These are phyloP conservation scores for Aethionema arabicum DNA, from an alignment of 345 rosid genomes.

Conservation along the genomic window DNA sequence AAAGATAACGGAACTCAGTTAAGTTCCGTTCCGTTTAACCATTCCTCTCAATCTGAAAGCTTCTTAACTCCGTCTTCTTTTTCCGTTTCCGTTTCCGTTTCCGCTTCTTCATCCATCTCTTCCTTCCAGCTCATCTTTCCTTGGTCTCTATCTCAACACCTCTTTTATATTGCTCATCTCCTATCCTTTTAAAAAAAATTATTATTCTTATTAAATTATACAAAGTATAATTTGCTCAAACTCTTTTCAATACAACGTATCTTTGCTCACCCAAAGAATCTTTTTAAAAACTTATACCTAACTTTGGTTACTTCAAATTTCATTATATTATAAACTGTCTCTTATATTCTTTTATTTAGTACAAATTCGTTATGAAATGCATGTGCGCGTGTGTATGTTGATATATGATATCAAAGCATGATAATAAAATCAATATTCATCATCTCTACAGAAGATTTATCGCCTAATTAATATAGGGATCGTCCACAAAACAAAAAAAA, in stretches of 20 bases:
- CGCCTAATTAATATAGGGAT: too few species aligned
- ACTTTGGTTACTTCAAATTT: constrained; percentile 6
- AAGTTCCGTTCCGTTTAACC: constrained; percentile 18
- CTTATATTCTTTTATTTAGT: constrained; percentile 8
- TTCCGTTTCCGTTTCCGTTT: constrained; percentile 31
- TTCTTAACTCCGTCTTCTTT: constrained; percentile 28
- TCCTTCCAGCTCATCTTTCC: constrained; percentile 8
- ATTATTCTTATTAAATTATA: not conserved
- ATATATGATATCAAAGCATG: too few species aligned
- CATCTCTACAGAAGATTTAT: too few species aligned
- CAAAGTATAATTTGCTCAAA: not conserved
- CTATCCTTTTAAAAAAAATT: not conserved
- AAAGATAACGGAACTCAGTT: constrained; percentile 32
- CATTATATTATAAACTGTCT: constrained; percentile 7
- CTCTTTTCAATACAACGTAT: not conserved
- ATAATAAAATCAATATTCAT: too few species aligned
- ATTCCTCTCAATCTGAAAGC: not conserved
- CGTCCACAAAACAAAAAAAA: too few species aligned
- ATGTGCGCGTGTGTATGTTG: too few species aligned
- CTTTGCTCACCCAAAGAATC: not conserved
- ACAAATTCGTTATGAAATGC: too few species aligned
- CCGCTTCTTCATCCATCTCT: constrained; percentile 34
- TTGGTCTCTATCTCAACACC: constrained; percentile 5
- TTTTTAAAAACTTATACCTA: constrained; percentile 32
- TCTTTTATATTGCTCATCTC: constrained; percentile 29